These are phyloP conservation scores for Plasmodium fragile DNA, from an alignment of 169 alveolate species.

Conservation along the genomic window DNA sequence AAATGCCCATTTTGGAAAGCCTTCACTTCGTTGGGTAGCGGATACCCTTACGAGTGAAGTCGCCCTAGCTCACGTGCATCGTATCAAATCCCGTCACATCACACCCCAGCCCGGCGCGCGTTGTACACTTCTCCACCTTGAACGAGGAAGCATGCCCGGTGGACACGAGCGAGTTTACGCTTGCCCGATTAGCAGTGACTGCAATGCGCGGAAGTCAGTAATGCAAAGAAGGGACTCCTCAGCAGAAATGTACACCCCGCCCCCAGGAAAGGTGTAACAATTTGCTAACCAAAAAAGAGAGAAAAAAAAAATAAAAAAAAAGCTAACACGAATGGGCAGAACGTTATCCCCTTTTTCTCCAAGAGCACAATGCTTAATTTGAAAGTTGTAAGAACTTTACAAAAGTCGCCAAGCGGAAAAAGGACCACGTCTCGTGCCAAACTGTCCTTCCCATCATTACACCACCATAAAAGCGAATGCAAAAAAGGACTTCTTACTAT, in stretches of 20 bases:
- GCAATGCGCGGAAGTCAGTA: no score
- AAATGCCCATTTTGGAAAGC: neutral
- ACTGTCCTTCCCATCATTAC: neutral
- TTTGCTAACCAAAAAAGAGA: neutral
- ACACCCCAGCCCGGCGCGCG: neutral
- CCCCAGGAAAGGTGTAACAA: neutral
- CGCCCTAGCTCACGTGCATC: neutral
- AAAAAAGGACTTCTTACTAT: neutral
- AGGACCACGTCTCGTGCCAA: neutral
- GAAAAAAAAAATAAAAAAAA: no score
- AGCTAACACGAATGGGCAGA: neutral
- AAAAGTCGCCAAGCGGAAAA: neutral
- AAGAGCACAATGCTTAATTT: neutral
- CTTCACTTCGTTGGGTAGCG: neutral
- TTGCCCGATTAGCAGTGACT: neutral
- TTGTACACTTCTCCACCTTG: neutral
- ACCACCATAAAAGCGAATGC: neutral
- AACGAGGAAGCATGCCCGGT: neutral
- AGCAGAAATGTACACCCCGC: neutral
- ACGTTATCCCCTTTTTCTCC: neutral
- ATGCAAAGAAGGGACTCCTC: neutral
- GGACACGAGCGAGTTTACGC: neutral
- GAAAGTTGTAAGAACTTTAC: neutral
- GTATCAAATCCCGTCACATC: neutral
- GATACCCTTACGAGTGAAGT: neutral